Base-by-base conservation (phyloP, 2,329 filamentous ascomycete species). In the Fonsecaea multimorphosa region DNA sequence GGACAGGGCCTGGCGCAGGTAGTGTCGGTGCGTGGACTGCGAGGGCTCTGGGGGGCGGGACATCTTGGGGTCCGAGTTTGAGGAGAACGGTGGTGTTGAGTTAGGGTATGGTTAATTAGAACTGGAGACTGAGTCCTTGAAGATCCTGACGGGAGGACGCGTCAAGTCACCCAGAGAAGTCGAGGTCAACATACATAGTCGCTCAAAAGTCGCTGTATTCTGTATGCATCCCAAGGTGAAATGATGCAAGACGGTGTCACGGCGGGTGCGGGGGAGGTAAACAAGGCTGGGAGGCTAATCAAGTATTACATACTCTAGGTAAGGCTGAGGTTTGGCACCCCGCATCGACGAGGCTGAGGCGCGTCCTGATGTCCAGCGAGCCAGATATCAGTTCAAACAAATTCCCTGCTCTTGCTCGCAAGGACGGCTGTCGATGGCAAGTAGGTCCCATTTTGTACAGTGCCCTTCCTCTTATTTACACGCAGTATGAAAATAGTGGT, bases 1-100 rank as follows among this genome's bases (percentile, higher is more conserved):
- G n/a, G 84, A 80, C 64, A 98, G 86, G 40, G 92, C 92, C 63
- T 89, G 81, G 61, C 82, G 85, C 82, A 98, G 90, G 75, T 87
- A 87, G 64, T 74, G 66, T 46, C 76, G 66, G 67, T 81, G 79
- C 8, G 58, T 65, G 38, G 27, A 22, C 22, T 14, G 19, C 54
- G 60, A 44, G n/a, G 56, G 56, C 49, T 44, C 54, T 7, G 34
- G 2, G 19, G 16, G 2, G 34, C 2, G 12, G 56, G 19, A 9
- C 19, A 24, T 49, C 2, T 22, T 38, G 38, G 1, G 9, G 16
- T n/a, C n/a, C 4, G 38, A 6, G 16, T 40, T 40, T 4, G 38
- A 1, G 8, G 11, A 34, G 32, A 9, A 12, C 32, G 32, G 32
- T 34, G 32, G 32, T 31, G 29, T 3, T 31, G 29, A 31, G 3